These are phyloP conservation scores for Codiaeum variegatum DNA, from an alignment of 441 rosid species.

Conservation along the genomic window DNA sequence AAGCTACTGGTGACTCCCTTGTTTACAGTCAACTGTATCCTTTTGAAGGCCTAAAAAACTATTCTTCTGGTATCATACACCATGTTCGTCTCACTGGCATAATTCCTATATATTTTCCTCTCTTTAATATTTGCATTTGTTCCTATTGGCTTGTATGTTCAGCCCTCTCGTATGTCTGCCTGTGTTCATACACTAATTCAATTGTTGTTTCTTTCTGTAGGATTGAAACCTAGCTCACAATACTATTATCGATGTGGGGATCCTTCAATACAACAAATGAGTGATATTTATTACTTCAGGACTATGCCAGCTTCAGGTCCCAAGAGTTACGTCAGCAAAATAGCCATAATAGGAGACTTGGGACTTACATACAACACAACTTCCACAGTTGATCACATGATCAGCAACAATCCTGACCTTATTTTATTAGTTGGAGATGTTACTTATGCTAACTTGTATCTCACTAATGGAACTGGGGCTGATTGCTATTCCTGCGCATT, in stretches of 20 bases:
- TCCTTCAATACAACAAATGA: constrained; percentile 60
- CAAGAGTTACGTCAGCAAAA: constrained; percentile 49
- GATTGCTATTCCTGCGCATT: constrained; percentile 51
- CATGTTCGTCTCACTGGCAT: constrained; percentile 57
- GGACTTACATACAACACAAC: constrained; percentile 79
- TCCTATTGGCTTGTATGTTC: not conserved
- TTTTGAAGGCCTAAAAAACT: constrained; percentile 48
- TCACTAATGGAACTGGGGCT: constrained; percentile 57
- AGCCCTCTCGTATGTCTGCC: not conserved
- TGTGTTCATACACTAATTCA: not conserved
- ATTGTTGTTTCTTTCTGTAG: constrained; percentile 27
- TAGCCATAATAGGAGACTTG: constrained; percentile 63
- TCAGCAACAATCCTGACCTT: constrained; percentile 68
- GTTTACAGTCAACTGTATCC: constrained; percentile 56
- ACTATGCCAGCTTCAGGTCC: constrained; percentile 70
- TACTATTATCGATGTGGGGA: constrained; percentile 76
- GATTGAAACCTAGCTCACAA: constrained; percentile 49
- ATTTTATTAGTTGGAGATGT: constrained; percentile 66
- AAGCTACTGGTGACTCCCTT: constrained; percentile 42
- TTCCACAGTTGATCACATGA: constrained; percentile 45
- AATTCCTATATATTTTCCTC: not conserved
- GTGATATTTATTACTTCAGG: constrained; percentile 45
- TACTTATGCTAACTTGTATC: constrained; percentile 68
- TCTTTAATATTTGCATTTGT: not conserved
- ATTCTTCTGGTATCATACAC: constrained; percentile 62